Percentiles rank a stretch among this genome's conserved stretches.
These are phyloP conservation scores for Macrolepiota fuliginosa DNA, from an alignment of 768 basidiomycete genomes.

Conservation along the genomic window DNA sequence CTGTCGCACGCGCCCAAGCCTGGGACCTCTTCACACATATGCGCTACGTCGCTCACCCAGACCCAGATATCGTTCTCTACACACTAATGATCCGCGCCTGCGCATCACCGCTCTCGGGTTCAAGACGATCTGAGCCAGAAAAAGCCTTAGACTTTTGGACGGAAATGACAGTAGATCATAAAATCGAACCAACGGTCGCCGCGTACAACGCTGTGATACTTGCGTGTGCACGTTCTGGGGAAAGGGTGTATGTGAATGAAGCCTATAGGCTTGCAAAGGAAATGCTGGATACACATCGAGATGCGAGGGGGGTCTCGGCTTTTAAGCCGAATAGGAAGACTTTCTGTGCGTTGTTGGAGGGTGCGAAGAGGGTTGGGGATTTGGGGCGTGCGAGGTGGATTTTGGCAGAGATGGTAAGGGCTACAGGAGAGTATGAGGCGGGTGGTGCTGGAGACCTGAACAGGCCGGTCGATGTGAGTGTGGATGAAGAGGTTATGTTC, in stretches of 20 bases:
- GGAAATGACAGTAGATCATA: conserved; percentile 82
- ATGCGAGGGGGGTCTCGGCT: conserved; percentile 54
- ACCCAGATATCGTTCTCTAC: conserved; percentile 71
- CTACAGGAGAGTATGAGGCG: conserved; percentile 22
- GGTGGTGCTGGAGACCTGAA: neutral
- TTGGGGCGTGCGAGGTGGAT: conserved; percentile 85
- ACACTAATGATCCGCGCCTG: conserved; percentile 88
- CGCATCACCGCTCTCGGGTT: conserved; percentile 45
- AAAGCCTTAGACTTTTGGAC: conserved; percentile 90
- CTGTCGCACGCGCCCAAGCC: conserved; percentile 67
- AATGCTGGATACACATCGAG: conserved; percentile 80
- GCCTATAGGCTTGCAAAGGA: conserved; percentile 81
- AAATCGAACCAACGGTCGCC: conserved; percentile 57
- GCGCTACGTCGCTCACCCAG: conserved; percentile 91
- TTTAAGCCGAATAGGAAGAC: conserved; percentile 64
- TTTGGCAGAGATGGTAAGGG: conserved; percentile 74
- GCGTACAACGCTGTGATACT: conserved; percentile 84
- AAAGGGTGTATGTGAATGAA: conserved; percentile 67
- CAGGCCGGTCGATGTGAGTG: conserved; percentile 25
- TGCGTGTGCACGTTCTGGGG: conserved; percentile 70
- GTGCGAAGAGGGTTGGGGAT: conserved; percentile 85
- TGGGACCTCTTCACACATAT: conserved; percentile 97
- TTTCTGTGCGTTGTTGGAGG: conserved; percentile 85
- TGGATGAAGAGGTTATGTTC: conserved; percentile 72
- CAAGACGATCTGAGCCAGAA: conserved; percentile 73